Evolutionary conservation across 331 rosid genomes (phyloP), one percentile per base, ranked within the genome.

Genomic region (Arachis monticola): DNA sequence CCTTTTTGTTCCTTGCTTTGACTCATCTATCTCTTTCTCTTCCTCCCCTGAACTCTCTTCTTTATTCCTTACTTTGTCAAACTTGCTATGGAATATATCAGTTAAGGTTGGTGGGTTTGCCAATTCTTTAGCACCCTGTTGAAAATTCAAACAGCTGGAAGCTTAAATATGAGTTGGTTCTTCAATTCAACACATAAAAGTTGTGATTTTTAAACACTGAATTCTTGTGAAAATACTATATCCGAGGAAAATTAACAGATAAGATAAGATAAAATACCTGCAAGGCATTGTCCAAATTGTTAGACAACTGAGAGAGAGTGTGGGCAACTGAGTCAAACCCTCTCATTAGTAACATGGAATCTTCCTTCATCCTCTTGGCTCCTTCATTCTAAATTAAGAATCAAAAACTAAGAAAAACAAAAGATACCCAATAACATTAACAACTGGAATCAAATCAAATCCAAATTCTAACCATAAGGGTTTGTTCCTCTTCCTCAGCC

Each of bases 281-380:
- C 31, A 90, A 87, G 51, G 97, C 96, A 56, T 78, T 88, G 73
- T 90, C 97, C 79, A 95, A 38, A 82, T 86, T 90, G 83, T 78
- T 86, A 3, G 99, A 88, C 17, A 92, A 90, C 69, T 87, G 87
- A 75, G 96, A 86, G n/a, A 91, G 87, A 0, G 97, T 90, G 69
- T 88, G 74, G 42, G 96, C 83, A 59, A 95, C 80, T 7, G 97
- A 92, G 60, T 92, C 97, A 73, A 95, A 95, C 45, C 99, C 99
- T 85, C 97, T 81, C 9, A 95, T 75, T 75, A 92, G 82, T 65
- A 92, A 89, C 88, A 86, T 35, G 0, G 97, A 81, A 67, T 89
- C 92, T 64, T 92, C 92, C 87, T 87, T 90, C 84, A 83, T 79
- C n/a, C 71, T 56, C 45, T 82, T 84, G 0, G 85, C 72, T 50